phyloP scores from a whole-genome alignment of 1,284 basidiomycete genomes.

The Xanthoconium separans region DNA sequence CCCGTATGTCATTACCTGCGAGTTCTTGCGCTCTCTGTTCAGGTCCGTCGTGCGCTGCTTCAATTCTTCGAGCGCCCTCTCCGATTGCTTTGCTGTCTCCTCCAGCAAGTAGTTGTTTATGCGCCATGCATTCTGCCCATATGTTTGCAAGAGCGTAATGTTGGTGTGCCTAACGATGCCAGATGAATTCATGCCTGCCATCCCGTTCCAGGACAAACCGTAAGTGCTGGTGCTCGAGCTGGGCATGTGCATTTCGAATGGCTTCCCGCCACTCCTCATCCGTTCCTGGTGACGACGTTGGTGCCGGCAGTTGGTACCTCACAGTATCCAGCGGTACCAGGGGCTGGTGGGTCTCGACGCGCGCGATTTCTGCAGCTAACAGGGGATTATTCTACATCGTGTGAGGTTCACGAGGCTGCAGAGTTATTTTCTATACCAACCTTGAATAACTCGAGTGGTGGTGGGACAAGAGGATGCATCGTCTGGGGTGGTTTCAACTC shows the following conservation, averaged over 20 bases:
- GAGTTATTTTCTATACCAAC: conserved; percentile 41
- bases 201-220: conserved; percentile 51
- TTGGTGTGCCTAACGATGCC: conserved; percentile 70
- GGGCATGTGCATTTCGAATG: conserved; percentile 78
- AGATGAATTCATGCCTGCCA: not conserved
- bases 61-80: conserved; percentile 69
- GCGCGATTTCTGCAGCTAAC: conserved; percentile 69
- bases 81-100: conserved; percentile 71
- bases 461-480: conserved; percentile 73
- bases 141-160: conserved; percentile 79
- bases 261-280: conserved; percentile 81
- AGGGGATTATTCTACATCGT: conserved; percentile 57
- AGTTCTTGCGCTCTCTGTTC: conserved; percentile 84
- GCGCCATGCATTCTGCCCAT: conserved; percentile 89
- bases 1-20: conserved; percentile 54
- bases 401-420: conserved; percentile 6
- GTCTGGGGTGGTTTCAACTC: conserved; percentile 56
- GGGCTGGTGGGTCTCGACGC: conserved; percentile 69
- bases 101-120: conserved; percentile 89
- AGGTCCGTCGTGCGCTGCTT: conserved; percentile 78
- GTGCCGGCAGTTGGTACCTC: conserved; percentile 79
- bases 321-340: conserved; percentile 75
- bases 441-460: conserved; percentile 64
- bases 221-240: conserved; percentile 87
- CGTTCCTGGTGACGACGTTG: conserved; percentile 59